Evolutionary conservation across 2,329 filamentous ascomycete species (phyloP).

Genomic region (Clarireedia monteithiana): DNA sequence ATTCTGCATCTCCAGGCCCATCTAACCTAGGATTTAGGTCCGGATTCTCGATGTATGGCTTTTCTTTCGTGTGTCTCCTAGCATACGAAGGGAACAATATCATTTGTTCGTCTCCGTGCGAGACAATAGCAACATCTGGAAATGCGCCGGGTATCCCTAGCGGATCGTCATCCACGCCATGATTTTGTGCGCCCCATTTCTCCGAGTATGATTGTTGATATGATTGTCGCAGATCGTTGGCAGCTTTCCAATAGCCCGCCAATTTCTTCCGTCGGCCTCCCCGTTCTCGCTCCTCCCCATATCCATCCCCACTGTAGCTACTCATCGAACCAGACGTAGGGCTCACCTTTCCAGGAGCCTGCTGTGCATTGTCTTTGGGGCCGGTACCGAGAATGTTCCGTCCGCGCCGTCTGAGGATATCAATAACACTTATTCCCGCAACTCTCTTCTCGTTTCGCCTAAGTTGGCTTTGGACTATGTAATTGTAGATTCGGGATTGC

Average conservation of each 20-base stretch:
- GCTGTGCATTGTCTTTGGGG: constrained; percentile 31
- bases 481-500: constrained; percentile 71
- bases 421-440: constrained; percentile 27
- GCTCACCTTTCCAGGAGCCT: constrained; percentile 18
- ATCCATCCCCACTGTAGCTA: constrained; percentile 22
- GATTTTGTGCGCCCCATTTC: constrained; percentile 38
- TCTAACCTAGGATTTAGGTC: constrained; percentile 31
- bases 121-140: constrained; percentile 74
- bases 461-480: constrained; percentile 58
- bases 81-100: constrained; percentile 93
- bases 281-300: constrained; percentile 40
- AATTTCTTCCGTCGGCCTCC: constrained; percentile 73
- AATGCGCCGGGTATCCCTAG: constrained; percentile 65
- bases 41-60: constrained; percentile 30
- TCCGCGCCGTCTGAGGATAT: constrained; percentile 23
- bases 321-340: constrained; percentile 30
- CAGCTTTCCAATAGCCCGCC: constrained; percentile 62
- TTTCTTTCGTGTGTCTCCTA: constrained; percentile 37
- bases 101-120: constrained; percentile 82
- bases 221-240: constrained; percentile 62
- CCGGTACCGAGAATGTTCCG: constrained; percentile 28
- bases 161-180: constrained; percentile 35
- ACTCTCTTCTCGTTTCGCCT: constrained; percentile 40
- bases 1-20: constrained; percentile 56
- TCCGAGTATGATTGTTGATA: constrained; percentile 48